Evolutionary conservation across 495 filamentous ascomycete genomes (phyloP), one percentile per base, ranked within the genome.

Genomic region (Lasiosphaeria miniovina): DNA sequence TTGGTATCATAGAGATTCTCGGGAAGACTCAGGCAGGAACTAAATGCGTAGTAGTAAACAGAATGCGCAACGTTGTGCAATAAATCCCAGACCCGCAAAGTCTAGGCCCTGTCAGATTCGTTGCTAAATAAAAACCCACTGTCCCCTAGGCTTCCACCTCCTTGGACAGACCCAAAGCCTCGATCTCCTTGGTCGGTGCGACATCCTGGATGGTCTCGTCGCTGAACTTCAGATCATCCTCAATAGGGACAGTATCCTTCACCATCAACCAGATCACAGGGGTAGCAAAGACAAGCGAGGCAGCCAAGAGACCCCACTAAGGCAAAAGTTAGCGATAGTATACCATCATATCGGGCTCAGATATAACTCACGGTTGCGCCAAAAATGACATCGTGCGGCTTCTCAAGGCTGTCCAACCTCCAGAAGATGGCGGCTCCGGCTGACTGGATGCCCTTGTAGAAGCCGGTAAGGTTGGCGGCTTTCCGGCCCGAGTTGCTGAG

Each of bases 361-460:
- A 34, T 11, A 48, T 11, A 51, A 71, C 76, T 68, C 71, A 79
- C 77, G 4, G 75, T 76, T 40, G 62, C 72, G 34, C 71, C 77
- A 58, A 86, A 89, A 59, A 89, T 75, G 48, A 76, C 78, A 75
- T 87, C 84, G 71, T 82, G 96, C 1, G 86, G 74, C 40, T 80
- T 81, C 32, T 82, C 75, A 14, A 81, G 58, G 17, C 83, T 84
- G 61, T 96, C 92, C 66, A 91, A 67, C 4, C 87, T 81, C 90
- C 89, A 96, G 68, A 88, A 90, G 51, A 93, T 83, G n/a, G 91
- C 93, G 6, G 86, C 85, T 61, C 91, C 93, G n/a, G 90, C 91
- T 35, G 90, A 94, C 74, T 97, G 93, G 65, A 98, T 89, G 35
- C 90, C 90, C 70, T 96, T 96, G 82, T 96, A 96, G 80, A 93